phyloP scores from a whole-genome alignment of 2,329 filamentous ascomycete species.

The Neurospora crassa region DNA sequence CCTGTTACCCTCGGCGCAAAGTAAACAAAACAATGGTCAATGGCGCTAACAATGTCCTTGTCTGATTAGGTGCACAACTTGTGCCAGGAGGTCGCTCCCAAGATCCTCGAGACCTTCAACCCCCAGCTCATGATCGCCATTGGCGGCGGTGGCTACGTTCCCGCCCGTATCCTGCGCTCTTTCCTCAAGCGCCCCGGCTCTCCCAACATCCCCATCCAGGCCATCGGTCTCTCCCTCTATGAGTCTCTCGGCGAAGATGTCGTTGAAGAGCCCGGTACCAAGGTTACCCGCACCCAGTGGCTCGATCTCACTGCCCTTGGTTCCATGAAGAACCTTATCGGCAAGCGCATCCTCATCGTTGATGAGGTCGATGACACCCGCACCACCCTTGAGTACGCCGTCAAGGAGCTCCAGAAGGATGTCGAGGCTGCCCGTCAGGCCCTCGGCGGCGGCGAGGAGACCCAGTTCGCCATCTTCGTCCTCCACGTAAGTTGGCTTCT shows the following conservation, averaged over 20 bases:
- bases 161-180: slow-evolving; percentile 90
- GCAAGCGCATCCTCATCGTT: slow-evolving; percentile 85
- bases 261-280: slow-evolving; percentile 76
- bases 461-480: slow-evolving; percentile 89
- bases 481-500: slow-evolving; percentile 59
- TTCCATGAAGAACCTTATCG: slow-evolving; percentile 80
- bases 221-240: slow-evolving; percentile 95
- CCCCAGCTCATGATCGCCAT: slow-evolving; percentile 98
- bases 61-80: slow-evolving; percentile 79
- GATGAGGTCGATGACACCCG: slow-evolving; percentile 95
- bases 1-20: background rate
- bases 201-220: slow-evolving; percentile 97
- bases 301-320: slow-evolving; percentile 76
- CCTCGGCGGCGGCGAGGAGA: slow-evolving; percentile 59
- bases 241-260: slow-evolving; percentile 56
- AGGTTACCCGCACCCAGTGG: slow-evolving; percentile 98
- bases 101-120: slow-evolving; percentile 76
- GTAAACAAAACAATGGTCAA: background rate
- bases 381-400: slow-evolving; percentile 88
- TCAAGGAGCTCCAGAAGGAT: slow-evolving; percentile 89
- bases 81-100: slow-evolving; percentile 75
- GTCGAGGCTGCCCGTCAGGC: slow-evolving; percentile 71
- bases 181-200: slow-evolving; percentile 84
- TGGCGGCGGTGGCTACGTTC: slow-evolving; percentile 93
- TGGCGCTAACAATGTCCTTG: background rate